Evolutionary conservation across 23 red algal species (phyloP).

Genomic region (Agarophyton chilense): DNA sequence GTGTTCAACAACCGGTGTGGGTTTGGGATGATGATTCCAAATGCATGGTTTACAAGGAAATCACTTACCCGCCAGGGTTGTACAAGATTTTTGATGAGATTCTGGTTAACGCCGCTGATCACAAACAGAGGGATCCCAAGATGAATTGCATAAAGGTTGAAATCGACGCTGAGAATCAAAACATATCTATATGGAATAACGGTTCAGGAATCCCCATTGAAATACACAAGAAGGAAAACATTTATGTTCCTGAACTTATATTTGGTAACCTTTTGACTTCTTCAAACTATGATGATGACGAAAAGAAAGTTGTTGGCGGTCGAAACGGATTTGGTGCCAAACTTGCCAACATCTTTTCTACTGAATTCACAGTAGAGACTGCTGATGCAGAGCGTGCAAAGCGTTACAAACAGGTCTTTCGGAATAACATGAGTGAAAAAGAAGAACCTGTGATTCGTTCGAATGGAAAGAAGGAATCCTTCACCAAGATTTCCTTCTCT

Average conservation of each 20-base stretch:
- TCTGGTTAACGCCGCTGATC: constrained; percentile 97
- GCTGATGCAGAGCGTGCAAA: constrained; percentile 72
- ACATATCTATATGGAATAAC: constrained; percentile 89
- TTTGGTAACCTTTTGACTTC: constrained; percentile 98
- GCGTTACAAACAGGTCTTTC: constrained; percentile 89
- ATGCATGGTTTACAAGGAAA: constrained; percentile 68
- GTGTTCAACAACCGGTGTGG: constrained; percentile 34
- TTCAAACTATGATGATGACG: constrained; percentile 97
- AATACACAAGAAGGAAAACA: constrained; percentile 91
- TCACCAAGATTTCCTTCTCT: constrained; percentile 88
- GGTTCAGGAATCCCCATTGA: constrained; percentile 90
- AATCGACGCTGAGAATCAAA: constrained; percentile 85
- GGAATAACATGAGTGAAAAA: constrained; percentile 85
- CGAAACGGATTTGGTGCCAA: constrained; percentile 98
- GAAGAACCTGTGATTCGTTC: constrained; percentile 68
- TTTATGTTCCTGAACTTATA: constrained; percentile 99
- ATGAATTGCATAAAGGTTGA: constrained; percentile 91
- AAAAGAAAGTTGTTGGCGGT: constrained; percentile 93
- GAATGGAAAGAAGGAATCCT: constrained; percentile 72
- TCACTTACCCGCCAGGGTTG: constrained; percentile 84
- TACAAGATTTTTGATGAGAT: constrained; percentile 99
- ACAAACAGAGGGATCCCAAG: constrained; percentile 79
- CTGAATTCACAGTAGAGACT: constrained; percentile 89
- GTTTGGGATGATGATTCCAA: constrained; percentile 70
- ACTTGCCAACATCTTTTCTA: constrained; percentile 99